A percentile compares a stretch with the other conserved stretches of the same genome.
These are phyloP conservation scores for Triticum dicoccoides DNA, from an alignment of 176 grass and related monocot genomes.

Conservation along the genomic window DNA sequence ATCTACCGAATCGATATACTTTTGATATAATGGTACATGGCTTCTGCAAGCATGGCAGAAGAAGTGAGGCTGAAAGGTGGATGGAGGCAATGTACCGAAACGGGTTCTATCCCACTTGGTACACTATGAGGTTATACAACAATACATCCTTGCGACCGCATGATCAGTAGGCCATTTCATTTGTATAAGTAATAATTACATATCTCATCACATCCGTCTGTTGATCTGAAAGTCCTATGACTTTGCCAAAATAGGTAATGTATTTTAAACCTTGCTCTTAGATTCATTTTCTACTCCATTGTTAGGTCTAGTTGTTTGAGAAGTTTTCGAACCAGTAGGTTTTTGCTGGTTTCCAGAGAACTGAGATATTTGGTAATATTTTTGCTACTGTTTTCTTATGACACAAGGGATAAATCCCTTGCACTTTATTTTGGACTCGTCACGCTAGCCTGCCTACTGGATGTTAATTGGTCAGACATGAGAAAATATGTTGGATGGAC, in stretches of 20 bases:
- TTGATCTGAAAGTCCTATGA: conserved; percentile 17
- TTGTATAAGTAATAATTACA: conserved; percentile 40
- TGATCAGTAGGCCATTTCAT: conserved; percentile 37
- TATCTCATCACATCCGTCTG: neutral
- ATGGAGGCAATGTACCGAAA: conserved; percentile 67
- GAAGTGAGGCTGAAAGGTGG: conserved; percentile 84
- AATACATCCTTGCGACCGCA: conserved; percentile 21
- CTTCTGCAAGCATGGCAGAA: conserved; percentile 75
- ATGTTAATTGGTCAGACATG: conserved; percentile 10
- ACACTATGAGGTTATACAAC: conserved; percentile 70
- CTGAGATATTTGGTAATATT: conserved; percentile 11
- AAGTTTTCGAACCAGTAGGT: conserved; percentile 2
- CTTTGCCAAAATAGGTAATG: conserved; percentile 32
- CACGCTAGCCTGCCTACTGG: neutral
- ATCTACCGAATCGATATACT: conserved; percentile 77
- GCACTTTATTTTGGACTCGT: conserved; percentile 9
- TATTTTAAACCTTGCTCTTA: conserved; percentile 6
- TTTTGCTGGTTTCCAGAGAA: conserved; percentile 7
- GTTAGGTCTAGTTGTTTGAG: conserved; percentile 26
- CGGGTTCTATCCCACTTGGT: conserved; percentile 78
- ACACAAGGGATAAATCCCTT: conserved; percentile 10
- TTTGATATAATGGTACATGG: conserved; percentile 89
- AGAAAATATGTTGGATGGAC: neutral
- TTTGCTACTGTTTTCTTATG: conserved; percentile 19
- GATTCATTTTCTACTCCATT: conserved; percentile 18